These are phyloP conservation scores for Fusarium siculi DNA, from an alignment of 2,329 filamentous ascomycete species.

Conservation along the genomic window DNA sequence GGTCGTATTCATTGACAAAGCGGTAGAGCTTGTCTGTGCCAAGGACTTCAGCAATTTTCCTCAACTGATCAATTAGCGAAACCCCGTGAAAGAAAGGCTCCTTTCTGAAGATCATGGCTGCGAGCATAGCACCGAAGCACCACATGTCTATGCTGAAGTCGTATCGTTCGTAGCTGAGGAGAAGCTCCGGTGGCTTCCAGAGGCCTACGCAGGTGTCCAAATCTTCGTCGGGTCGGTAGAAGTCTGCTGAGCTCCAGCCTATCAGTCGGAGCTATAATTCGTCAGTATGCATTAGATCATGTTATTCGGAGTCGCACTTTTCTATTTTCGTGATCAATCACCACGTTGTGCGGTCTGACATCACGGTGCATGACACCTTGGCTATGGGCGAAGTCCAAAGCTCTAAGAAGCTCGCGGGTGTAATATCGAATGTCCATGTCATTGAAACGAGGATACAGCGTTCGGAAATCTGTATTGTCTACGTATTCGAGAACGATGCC, in stretches of 20 bases:
- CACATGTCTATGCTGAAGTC: slow-evolving; percentile 99
- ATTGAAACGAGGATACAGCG: neutral
- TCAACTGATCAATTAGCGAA: slow-evolving; percentile 94
- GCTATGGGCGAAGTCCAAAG: slow-evolving; percentile 6
- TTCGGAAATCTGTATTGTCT: slow-evolving; percentile 4
- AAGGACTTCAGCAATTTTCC: slow-evolving; percentile 97
- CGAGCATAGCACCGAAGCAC: slow-evolving; percentile 98
- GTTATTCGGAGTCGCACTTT: neutral
- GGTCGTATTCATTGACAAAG: slow-evolving; percentile 97
- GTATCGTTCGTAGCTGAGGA: slow-evolving; percentile 97
- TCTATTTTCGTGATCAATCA: slow-evolving; percentile 2
- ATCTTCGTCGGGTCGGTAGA: neutral
- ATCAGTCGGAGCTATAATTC: slow-evolving; percentile 3
- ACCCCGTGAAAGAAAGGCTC: slow-evolving; percentile 99
- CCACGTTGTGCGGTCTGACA: slow-evolving; percentile 11
- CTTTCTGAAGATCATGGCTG: slow-evolving; percentile 98
- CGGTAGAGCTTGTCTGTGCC: slow-evolving; percentile 96
- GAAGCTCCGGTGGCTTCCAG: slow-evolving; percentile 81
- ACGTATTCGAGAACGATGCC: slow-evolving; percentile 21
- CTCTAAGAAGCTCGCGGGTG: slow-evolving; percentile 1
- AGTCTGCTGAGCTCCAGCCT: slow-evolving; percentile 14
- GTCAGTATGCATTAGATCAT: rapidly evolving
- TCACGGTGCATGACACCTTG: slow-evolving; percentile 17
- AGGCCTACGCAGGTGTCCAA: neutral
- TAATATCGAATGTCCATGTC: slow-evolving; percentile 12